These are phyloP conservation scores for Ustilago esculenta DNA, from an alignment of 1,284 basidiomycete genomes.

Conservation along the genomic window DNA sequence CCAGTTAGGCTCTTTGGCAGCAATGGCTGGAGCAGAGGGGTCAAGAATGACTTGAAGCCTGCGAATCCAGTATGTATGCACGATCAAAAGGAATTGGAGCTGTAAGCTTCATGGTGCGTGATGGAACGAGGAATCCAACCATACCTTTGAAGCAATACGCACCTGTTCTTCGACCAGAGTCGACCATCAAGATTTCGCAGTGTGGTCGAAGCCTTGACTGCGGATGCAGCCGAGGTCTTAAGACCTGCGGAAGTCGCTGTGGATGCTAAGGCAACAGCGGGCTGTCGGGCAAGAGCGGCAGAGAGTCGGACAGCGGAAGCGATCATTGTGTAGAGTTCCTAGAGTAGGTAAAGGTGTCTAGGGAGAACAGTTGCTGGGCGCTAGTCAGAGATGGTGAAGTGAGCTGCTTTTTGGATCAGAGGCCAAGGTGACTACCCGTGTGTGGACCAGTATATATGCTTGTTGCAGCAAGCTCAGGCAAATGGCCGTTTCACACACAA, in stretches of 20 bases:
- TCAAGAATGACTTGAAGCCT: conserved; percentile 41
- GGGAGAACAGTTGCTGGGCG: not conserved
- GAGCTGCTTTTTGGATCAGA: not conserved
- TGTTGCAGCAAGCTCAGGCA: too few relatives aligned
- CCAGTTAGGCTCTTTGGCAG: conserved; percentile 41
- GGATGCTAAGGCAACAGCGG: conserved; percentile 23
- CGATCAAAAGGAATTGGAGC: not conserved
- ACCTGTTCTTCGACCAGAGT: conserved; percentile 44
- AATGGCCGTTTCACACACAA: too few relatives aligned
- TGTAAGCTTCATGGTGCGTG: not conserved
- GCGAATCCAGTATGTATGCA: not conserved
- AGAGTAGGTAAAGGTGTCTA: not conserved
- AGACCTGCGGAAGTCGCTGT: conserved; percentile 38
- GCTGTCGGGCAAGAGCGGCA: conserved; percentile 43
- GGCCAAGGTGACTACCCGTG: not conserved
- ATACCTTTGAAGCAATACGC: conserved; percentile 5
- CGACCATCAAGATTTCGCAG: conserved; percentile 40
- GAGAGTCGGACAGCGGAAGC: conserved; percentile 47
- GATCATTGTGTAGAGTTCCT: conserved; percentile 22
- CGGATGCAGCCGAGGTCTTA: conserved; percentile 40
- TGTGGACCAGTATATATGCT: conserved; percentile 12
- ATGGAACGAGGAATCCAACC: too few relatives aligned
- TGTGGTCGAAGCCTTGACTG: conserved; percentile 29
- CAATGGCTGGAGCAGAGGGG: conserved; percentile 25
- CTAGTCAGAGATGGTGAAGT: not conserved